Conservation (phyloP, 78 protist genomes). For the Abeoforma whisleri region DNA sequence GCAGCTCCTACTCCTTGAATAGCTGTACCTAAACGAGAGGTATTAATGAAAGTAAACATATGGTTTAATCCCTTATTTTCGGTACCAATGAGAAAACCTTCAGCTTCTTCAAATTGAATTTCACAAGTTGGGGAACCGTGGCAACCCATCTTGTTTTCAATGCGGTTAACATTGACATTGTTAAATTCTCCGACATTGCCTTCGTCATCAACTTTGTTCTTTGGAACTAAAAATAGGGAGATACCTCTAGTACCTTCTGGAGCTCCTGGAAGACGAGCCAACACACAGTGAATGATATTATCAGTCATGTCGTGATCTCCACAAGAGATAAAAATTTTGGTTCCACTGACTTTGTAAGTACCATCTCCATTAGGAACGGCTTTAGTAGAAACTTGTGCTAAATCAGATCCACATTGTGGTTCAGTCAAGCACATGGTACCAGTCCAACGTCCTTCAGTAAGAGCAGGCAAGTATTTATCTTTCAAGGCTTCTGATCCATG, state of each 20-base stretch:
- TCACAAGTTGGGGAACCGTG: conserved; percentile 53
- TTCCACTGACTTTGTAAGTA: conserved; percentile 41
- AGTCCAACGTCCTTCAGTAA: conserved; percentile 31
- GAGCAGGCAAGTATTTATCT: conserved; percentile 29
- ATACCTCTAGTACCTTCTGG: conserved; percentile 31
- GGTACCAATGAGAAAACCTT: conserved; percentile 24
- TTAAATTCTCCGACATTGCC: conserved; percentile 32
- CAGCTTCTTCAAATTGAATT: conserved; percentile 47
- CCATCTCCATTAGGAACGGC: conserved; percentile 40
- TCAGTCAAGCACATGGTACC: conserved; percentile 58
- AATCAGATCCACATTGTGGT: conserved; percentile 51
- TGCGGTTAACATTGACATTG: not conserved
- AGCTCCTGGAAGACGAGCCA: conserved; percentile 36
- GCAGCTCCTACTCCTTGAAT: conserved; percentile 39
- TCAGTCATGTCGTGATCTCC: conserved; percentile 42
- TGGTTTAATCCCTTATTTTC: conserved; percentile 38
- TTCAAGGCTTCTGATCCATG: conserved; percentile 22
- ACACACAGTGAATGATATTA: conserved; percentile 42
- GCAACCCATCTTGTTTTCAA: conserved; percentile 53
- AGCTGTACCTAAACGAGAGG: conserved; percentile 36
- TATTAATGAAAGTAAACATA: conserved; percentile 39
- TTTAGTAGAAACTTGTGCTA: conserved; percentile 42
- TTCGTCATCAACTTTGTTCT: conserved; percentile 7
- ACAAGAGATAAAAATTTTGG: conserved; percentile 57
- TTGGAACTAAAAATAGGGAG: conserved; percentile 56